Conservation (phyloP, 805 yeast species). For the Kodamaea kakaduensis region DNA sequence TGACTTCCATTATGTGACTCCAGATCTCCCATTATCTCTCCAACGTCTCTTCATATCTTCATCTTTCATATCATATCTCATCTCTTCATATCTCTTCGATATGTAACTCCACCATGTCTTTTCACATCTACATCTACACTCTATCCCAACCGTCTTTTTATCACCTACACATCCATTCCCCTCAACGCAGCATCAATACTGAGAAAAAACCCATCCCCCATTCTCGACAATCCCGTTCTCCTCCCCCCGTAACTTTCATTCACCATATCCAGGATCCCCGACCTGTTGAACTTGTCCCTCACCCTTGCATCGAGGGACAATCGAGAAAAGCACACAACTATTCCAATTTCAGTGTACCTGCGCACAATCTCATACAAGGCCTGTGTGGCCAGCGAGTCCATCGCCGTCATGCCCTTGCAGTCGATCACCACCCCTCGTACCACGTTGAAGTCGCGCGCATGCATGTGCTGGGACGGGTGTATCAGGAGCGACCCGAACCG, state of each 20-base stretch:
- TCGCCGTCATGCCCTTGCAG: conserved; percentile 72
- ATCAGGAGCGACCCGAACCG: conserved; percentile 66
- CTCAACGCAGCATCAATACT: conserved; percentile 57
- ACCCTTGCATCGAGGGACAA: conserved; percentile 48
- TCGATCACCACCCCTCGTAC: conserved; percentile 67
- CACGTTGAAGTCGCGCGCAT: conserved; percentile 37
- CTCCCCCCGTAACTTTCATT: conserved; percentile 16
- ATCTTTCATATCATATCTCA: too few relatives aligned
- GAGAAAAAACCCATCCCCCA: conserved; percentile 37
- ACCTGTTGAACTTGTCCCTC: conserved; percentile 44
- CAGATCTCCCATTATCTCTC: too few relatives aligned
- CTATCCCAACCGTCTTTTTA: too few relatives aligned
- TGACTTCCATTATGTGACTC: too few relatives aligned
- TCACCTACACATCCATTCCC: conserved; percentile 33
- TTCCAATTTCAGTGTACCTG: conserved; percentile 47
- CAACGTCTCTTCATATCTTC: too few relatives aligned
- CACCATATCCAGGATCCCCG: conserved; percentile 48
- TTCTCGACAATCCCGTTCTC: conserved; percentile 12
- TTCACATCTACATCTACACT: too few relatives aligned
- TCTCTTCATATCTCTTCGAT: too few relatives aligned
- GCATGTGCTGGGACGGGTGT: conserved; percentile 70
- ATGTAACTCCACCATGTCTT: too few relatives aligned
- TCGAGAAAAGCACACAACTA: conserved; percentile 58
- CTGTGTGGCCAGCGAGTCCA: conserved; percentile 80
- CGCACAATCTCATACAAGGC: conserved; percentile 58